Base-by-base conservation (phyloP, 2,329 filamentous ascomycete species). In the Fusarium guadeloupense region DNA sequence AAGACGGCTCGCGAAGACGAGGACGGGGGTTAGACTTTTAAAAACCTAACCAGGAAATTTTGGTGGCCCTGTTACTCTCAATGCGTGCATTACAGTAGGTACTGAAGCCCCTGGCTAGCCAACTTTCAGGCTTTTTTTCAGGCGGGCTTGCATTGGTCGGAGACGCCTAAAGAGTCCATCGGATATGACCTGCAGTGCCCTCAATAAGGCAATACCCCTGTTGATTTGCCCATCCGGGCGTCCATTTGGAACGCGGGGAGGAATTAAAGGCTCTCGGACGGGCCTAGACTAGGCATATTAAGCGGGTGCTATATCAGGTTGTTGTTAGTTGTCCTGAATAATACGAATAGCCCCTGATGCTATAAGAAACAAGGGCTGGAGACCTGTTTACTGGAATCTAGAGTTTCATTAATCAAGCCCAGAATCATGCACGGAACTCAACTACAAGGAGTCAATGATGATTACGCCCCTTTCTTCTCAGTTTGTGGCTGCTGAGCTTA, bases 211-310 rank as follows among this genome's bases (percentile, higher is more conserved):
- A 52, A 21, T 51, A 46, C 40, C 55, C 56, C 23, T 48, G 52
- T 41, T 35, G 31, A 38, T 46, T 39, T 30, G 35, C 30, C 61
- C 42, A 14, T 30, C 61, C 42, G 16, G 37, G 55, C 54, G 54
- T 46, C 60, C 55, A 64, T 48, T 64, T 64, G 51, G 61, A 64
- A 64, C 56, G 60, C 56, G 60, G 61, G 61, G 60, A 62, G 61
- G 61, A 62, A 62, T 64, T 54, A 64, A 57, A 62, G 50, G 55
- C 46, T 59, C 20, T n/a, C n/a, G n/a, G n/a, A n/a, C n/a, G 12
- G 39, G 46, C 33, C 31, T 19, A 44, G n/a, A n/a, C n/a, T n/a
- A 26, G 43, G 45, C 30, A 43, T 64, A 45, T 51, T 34, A 30
- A 34, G 49, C 31, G 42, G 54, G 45, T 52, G 60, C 13, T 4